A percentile compares a stretch with the other conserved stretches of the same genome.
phyloP scores from a whole-genome alignment of 306 rosid genomes.

The Phaseolus lunatus region DNA sequence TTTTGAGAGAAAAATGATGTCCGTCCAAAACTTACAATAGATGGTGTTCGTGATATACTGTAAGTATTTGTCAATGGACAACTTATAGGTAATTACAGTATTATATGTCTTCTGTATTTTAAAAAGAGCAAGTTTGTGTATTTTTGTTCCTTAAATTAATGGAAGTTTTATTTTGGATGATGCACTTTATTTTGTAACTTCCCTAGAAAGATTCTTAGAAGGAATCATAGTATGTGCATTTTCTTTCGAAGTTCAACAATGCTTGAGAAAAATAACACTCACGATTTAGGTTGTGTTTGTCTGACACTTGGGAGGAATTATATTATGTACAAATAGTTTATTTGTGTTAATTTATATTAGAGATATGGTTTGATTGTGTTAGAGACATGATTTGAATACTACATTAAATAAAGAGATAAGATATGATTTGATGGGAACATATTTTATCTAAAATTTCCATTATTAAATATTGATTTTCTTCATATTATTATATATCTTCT shows the following conservation, averaged over 20 bases:
- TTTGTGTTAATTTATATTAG: too few relatives aligned
- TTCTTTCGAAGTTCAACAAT: conserved; percentile 11
- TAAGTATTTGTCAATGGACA: conserved; percentile 80
- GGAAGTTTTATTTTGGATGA: conserved; percentile 37
- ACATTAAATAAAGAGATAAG: too few relatives aligned
- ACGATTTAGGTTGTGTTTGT: too few relatives aligned
- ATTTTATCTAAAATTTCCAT: too few relatives aligned
- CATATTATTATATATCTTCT: too few relatives aligned
- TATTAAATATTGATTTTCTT: too few relatives aligned
- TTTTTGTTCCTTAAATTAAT: conserved; percentile 30
- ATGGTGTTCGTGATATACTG: conserved; percentile 79
- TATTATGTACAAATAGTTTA: too few relatives aligned
- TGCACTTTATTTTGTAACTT: conserved; percentile 27
- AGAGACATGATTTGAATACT: too few relatives aligned
- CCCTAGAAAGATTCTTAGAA: background rate
- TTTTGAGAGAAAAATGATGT: conserved; percentile 75
- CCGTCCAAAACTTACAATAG: conserved; percentile 68
- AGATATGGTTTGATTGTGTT: too few relatives aligned
- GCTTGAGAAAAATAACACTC: background rate
- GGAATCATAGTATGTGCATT: conserved; percentile 7
- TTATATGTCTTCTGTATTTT: conserved; percentile 28
- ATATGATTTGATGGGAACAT: too few relatives aligned
- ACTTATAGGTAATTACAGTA: conserved; percentile 68
- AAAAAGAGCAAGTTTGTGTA: background rate
- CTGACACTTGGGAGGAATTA: too few relatives aligned